Percentiles rank a stretch among this genome's conserved stretches.
Evolutionary conservation across 2,329 filamentous ascomycete genomes (phyloP).

Genomic region (Aspergillus sp.): DNA sequence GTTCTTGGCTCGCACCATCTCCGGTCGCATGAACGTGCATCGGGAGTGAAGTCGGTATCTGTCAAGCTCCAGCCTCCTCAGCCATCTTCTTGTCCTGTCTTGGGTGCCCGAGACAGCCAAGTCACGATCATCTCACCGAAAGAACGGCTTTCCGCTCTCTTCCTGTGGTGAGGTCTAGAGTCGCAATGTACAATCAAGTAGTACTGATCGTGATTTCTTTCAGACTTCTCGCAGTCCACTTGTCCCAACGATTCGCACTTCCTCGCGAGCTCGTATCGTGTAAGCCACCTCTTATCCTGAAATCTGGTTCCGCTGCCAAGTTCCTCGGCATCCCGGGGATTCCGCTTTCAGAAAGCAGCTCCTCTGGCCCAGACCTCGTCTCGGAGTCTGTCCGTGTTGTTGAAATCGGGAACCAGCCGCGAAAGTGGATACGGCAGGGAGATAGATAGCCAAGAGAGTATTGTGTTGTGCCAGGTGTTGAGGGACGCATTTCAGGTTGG

Average conservation of each 20-base stretch:
- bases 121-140: neutral
- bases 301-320: constrained; percentile 1
- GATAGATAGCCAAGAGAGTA: neutral
- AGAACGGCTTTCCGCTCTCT: neutral
- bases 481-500: too few species aligned
- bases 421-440: neutral
- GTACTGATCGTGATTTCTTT: neutral
- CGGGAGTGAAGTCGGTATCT: constrained; percentile 7
- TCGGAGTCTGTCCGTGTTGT: constrained; percentile 2
- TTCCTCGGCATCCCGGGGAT: constrained; percentile 5
- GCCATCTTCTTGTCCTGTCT: neutral
- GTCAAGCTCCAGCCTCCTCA: constrained; percentile 2
- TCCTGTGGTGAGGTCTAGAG: neutral
- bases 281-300: constrained; percentile 1
- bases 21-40: constrained; percentile 9
- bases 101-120: neutral
- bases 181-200: neutral
- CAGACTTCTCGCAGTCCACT: neutral
- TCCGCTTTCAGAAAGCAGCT: neutral
- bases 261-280: neutral
- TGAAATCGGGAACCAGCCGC: neutral
- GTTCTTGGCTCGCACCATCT: constrained; percentile 20
- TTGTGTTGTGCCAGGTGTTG: neutral
- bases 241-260: neutral
- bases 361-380: neutral